Evolutionary conservation across 2,329 filamentous ascomycete species (phyloP).

Genomic region (Penicillium capsulatum): DNA sequence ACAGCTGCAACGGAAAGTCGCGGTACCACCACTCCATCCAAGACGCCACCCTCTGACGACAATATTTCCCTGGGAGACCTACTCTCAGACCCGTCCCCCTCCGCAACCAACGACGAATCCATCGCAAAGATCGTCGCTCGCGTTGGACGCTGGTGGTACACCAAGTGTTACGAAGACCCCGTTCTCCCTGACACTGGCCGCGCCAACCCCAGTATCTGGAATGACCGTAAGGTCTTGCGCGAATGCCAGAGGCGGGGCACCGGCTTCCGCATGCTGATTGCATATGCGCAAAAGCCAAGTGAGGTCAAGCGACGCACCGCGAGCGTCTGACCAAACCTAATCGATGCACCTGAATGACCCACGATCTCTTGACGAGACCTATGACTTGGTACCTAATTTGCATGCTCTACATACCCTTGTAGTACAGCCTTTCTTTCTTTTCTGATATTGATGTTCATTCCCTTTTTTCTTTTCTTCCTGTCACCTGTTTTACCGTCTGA

Average conservation of each 20-base stretch:
- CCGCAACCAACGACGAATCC: constrained; percentile 68
- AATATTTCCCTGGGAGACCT: constrained; percentile 61
- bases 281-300: constrained; percentile 77
- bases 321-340: constrained; percentile 34
- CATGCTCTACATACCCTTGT: too few species aligned
- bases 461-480: not conserved
- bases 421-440: too few species aligned
- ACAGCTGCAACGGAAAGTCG: constrained; percentile 16
- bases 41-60: constrained; percentile 36
- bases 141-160: constrained; percentile 96
- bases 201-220: constrained; percentile 68
- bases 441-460: constrained; percentile 6
- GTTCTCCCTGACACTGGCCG: constrained; percentile 47
- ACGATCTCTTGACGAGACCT: constrained; percentile 12
- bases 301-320: constrained; percentile 42
- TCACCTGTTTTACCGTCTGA: constrained; percentile 1
- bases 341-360: constrained; percentile 9
- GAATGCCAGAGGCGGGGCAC: constrained; percentile 87
- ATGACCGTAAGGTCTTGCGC: constrained; percentile 65
- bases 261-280: constrained; percentile 85
- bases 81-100: constrained; percentile 67
- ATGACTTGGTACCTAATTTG: constrained; percentile 8
- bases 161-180: constrained; percentile 77
- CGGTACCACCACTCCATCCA: constrained; percentile 13
- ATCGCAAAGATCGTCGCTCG: constrained; percentile 90